Percentiles rank a stretch among this genome's conserved stretches.
These are phyloP conservation scores for Digitaria exilis DNA, from an alignment of 202 grass and related monocot species.

Conservation along the genomic window DNA sequence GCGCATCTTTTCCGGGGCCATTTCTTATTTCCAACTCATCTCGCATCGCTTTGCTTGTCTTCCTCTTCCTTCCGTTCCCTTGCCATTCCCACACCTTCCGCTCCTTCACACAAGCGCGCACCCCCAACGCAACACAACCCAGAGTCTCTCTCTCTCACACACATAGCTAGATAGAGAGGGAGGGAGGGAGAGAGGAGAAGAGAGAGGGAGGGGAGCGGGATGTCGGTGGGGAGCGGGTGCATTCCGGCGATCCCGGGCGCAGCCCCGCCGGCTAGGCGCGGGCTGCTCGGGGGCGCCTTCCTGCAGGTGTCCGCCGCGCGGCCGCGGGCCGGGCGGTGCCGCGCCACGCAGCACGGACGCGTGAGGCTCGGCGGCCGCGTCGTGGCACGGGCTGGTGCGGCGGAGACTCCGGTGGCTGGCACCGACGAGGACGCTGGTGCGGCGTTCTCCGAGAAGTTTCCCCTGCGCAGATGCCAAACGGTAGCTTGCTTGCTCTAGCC, in stretches of 20 bases:
- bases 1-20: constrained; percentile 5
- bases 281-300: constrained; percentile 25
- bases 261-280: constrained; percentile 9
- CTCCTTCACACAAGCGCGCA: background rate
- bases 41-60: background rate
- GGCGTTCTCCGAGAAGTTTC: constrained; percentile 65
- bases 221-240: constrained; percentile 50
- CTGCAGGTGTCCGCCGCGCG: constrained; percentile 32
- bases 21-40: background rate
- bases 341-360: constrained; percentile 6
- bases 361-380: constrained; percentile 36
- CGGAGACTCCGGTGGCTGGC: constrained; percentile 42
- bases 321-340: constrained; percentile 34
- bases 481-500: constrained; percentile 39
- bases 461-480: constrained; percentile 53
- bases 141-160: background rate
- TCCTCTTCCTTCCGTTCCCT: background rate
- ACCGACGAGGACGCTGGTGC: constrained; percentile 32
- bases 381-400: constrained; percentile 42
- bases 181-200: background rate
- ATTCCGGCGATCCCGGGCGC: constrained; percentile 46
- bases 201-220: background rate
- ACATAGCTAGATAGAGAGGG: background rate
- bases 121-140: background rate
- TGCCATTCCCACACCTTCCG: constrained; percentile 7